Evolutionary conservation across 1,284 basidiomycete species (phyloP).

Genomic region (Leucoagaricus sp.): DNA sequence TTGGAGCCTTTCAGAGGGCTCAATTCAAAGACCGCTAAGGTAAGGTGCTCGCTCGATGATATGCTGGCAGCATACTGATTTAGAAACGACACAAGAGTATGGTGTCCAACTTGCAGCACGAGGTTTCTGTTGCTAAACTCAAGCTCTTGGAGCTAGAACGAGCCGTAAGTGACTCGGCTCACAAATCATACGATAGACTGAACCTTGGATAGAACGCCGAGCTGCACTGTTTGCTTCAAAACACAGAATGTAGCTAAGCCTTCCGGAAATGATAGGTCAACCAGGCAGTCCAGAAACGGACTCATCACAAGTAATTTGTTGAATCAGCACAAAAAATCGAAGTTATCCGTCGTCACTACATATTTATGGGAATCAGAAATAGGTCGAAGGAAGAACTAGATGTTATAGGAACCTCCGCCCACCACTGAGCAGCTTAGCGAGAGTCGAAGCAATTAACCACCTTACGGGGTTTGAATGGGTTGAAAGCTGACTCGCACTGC

Average conservation of each 20-base stretch:
- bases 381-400: too few species aligned
- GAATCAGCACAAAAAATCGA: too few species aligned
- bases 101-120: slow-evolving; percentile 69
- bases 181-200: background rate
- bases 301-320: too few species aligned
- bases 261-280: too few species aligned
- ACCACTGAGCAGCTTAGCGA: too few species aligned
- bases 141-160: slow-evolving; percentile 68
- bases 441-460: too few species aligned
- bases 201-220: slow-evolving; percentile 8
- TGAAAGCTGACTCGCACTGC: too few species aligned
- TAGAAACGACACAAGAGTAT: slow-evolving; percentile 58
- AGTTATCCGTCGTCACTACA: too few species aligned
- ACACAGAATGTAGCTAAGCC: background rate
- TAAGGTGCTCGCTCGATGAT: slow-evolving; percentile 24
- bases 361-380: too few species aligned
- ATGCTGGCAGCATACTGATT: background rate
- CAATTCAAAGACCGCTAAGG: slow-evolving; percentile 74
- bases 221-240: slow-evolving; percentile 1
- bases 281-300: too few species aligned
- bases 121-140: slow-evolving; percentile 54
- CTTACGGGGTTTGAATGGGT: too few species aligned
- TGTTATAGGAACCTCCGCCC: too few species aligned
- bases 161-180: slow-evolving; percentile 43
- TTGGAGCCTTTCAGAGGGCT: slow-evolving; percentile 60